phyloP scores from a whole-genome alignment of 257 asterid genomes.

The Osmanthus fragrans region DNA sequence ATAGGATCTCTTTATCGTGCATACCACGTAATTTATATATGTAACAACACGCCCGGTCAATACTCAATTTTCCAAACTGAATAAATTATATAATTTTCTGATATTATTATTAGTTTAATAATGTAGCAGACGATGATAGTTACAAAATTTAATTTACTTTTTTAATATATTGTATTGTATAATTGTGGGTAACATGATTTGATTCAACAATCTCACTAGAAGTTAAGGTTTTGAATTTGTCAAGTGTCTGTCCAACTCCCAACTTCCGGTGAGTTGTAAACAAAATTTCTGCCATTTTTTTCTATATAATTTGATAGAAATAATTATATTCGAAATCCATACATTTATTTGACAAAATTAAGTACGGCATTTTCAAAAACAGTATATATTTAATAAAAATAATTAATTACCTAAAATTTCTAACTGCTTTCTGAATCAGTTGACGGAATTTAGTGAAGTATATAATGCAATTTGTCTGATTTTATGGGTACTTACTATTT shows the following conservation, averaged over 20 bases:
- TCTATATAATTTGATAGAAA: not conserved
- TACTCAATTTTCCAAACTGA: not conserved
- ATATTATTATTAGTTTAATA: no score
- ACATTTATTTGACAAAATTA: no score
- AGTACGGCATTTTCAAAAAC: no score
- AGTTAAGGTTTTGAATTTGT: not conserved
- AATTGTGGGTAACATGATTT: not conserved
- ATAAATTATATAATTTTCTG: not conserved
- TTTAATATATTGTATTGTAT: not conserved
- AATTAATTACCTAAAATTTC: not conserved
- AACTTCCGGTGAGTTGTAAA: not conserved
- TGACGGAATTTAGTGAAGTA: not conserved
- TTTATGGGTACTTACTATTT: not conserved
- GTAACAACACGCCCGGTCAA: not conserved
- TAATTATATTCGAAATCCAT: no score
- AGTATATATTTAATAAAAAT: not conserved
- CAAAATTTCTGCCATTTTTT: not conserved
- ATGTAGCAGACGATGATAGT: not conserved
- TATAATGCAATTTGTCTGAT: not conserved
- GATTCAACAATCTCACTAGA: not conserved
- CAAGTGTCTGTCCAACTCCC: not conserved
- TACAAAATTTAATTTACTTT: not conserved
- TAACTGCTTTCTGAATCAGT: no score
- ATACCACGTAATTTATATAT: no score
- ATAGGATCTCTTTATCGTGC: no score